Percentiles rank a stretch among this genome's conserved stretches.
Evolutionary conservation across 345 rosid genomes (phyloP).

Genomic region (Orychophragmus violaceus): DNA sequence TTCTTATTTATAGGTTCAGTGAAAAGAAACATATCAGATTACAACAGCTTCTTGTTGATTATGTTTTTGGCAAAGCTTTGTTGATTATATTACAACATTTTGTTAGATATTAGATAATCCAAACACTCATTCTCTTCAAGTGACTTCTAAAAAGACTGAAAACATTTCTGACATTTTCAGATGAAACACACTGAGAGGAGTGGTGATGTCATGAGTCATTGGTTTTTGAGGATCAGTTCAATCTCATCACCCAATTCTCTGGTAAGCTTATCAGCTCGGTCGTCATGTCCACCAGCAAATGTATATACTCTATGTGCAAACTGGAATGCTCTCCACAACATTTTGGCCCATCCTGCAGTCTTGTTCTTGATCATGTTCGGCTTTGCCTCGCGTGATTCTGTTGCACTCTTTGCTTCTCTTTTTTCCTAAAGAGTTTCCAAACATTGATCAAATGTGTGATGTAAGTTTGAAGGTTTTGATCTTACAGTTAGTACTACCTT

Average conservation of each 20-base stretch:
- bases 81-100: constrained; percentile 18
- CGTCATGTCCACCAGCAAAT: constrained; percentile 88
- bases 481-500: constrained; percentile 38
- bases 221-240: constrained; percentile 37
- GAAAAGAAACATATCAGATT: not conserved
- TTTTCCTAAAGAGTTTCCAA: constrained; percentile 45
- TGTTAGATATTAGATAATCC: not conserved
- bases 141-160: not conserved
- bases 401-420: constrained; percentile 40
- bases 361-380: constrained; percentile 20
- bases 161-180: not conserved
- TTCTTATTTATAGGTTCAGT: not conserved
- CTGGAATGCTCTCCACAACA: constrained; percentile 81
- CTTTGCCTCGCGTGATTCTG: constrained; percentile 10
- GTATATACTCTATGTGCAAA: constrained; percentile 67
- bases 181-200: constrained; percentile 1
- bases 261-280: constrained; percentile 69
- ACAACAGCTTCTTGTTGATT: constrained; percentile 11
- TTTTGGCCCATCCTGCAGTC: constrained; percentile 30
- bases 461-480: not conserved
- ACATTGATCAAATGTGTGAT: not conserved
- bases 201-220: constrained; percentile 7
- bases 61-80: too few relatives aligned
- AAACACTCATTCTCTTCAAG: not conserved
- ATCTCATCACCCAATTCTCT: constrained; percentile 68